A percentile compares a stretch with the other conserved stretches of the same genome.
Conservation (phyloP, 352 stramenopile genomes). For the Globisporangium barbulae region DNA sequence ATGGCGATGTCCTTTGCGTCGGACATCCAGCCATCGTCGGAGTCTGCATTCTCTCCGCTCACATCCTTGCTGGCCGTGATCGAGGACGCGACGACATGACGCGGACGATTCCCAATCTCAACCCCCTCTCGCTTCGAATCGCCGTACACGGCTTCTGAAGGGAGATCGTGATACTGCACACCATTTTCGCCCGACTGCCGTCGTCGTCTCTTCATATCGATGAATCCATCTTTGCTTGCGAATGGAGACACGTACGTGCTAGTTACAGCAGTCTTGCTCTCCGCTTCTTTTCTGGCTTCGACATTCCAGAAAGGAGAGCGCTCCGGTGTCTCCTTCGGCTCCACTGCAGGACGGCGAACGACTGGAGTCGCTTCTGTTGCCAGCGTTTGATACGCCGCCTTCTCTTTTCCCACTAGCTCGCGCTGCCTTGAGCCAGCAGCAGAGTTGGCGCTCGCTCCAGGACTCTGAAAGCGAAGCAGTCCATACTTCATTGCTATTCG, state of each 20-base stretch:
- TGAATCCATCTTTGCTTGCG: conserved; percentile 26
- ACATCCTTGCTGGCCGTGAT: conserved; percentile 8
- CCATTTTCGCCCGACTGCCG: conserved; percentile 11
- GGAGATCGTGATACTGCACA: conserved; percentile 1
- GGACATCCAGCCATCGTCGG: conserved; percentile 59
- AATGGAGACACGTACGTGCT: conserved; percentile 62
- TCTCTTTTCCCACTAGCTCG: not conserved
- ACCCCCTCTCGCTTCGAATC: conserved; percentile 24
- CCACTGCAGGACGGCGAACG: not conserved
- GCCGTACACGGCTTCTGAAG: conserved; percentile 34
- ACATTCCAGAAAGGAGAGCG: conserved; percentile 9
- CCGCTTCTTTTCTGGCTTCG: conserved; percentile 13
- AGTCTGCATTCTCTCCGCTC: conserved; percentile 16
- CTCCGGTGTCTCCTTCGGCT: conserved; percentile 1
- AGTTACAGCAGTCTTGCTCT: conserved; percentile 18
- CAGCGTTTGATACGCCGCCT: not conserved
- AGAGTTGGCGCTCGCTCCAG: not conserved
- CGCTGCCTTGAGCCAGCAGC: not conserved
- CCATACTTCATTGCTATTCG: conserved; percentile 65
- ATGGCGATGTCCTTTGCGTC: conserved; percentile 41
- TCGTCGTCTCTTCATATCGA: conserved; percentile 23
- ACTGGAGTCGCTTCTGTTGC: not conserved
- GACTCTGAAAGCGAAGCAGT: conserved; percentile 24
- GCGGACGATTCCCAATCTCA: conserved; percentile 24
- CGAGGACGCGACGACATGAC: conserved; percentile 42